Conservation (phyloP, 2,329 filamentous ascomycete genomes). For the Paecilomyces variotii region DNA sequence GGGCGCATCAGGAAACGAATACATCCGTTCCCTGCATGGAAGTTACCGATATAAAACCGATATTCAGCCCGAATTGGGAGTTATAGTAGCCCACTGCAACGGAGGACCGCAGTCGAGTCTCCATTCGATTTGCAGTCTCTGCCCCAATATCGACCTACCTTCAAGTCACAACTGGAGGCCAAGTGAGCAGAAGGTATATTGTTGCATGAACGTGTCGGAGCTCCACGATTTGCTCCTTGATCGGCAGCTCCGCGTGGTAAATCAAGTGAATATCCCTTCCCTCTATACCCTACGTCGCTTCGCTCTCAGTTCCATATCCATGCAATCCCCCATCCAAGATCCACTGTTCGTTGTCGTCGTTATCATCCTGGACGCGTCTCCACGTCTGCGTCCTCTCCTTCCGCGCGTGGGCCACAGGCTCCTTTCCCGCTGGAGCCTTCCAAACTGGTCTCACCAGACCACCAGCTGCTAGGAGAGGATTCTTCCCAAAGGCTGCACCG, state of each 20-base stretch:
- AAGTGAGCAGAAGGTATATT: too few species aligned
- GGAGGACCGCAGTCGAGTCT: too few species aligned
- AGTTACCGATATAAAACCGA: too few species aligned
- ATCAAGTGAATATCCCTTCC: not conserved
- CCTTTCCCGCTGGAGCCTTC: conserved; percentile 28
- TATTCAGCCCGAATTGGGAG: too few species aligned
- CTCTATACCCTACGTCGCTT: not conserved
- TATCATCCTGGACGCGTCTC: conserved; percentile 41
- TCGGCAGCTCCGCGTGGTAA: not conserved
- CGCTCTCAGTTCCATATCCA: conserved; percentile 19
- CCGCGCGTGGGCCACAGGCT: conserved; percentile 6
- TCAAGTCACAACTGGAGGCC: too few species aligned
- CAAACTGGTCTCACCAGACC: conserved; percentile 39
- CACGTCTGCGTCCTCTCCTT: conserved; percentile 35
- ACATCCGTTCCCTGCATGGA: too few species aligned
- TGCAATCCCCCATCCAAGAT: conserved; percentile 38
- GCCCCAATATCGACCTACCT: too few species aligned
- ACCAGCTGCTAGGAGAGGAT: conserved; percentile 36
- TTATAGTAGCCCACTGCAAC: too few species aligned
- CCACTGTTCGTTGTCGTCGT: conserved; percentile 42
- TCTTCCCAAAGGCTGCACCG: conserved; percentile 34
- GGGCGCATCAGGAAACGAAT: too few species aligned
- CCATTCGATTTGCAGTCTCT: too few species aligned
- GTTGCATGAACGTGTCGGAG: too few species aligned
- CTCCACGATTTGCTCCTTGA: not conserved